phyloP scores from a whole-genome alignment of 2,329 filamentous ascomycete species.

The Alternaria brassicae region DNA sequence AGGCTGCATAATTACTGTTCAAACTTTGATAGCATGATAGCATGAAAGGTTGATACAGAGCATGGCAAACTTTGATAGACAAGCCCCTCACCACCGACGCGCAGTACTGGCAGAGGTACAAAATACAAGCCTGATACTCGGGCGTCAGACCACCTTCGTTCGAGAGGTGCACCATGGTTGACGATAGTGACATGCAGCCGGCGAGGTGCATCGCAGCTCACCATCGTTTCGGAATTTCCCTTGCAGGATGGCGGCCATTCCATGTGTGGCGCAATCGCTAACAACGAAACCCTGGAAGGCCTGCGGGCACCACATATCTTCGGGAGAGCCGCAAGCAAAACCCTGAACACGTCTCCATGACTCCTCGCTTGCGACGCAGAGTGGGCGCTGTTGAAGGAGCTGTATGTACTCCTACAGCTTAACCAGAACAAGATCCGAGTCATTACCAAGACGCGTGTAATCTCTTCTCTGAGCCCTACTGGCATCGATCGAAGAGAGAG shows the following conservation, averaged over 20 bases:
- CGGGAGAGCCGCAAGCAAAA: conserved; percentile 13
- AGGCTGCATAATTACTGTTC: neutral
- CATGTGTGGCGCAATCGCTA: conserved; percentile 16
- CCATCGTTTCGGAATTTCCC: conserved; percentile 12
- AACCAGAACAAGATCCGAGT: too few species aligned
- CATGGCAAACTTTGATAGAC: neutral
- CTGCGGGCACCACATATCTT: neutral
- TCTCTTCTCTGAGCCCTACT: neutral
- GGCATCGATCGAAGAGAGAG: conserved; percentile 2
- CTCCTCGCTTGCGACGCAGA: neutral
- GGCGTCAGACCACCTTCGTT: conserved; percentile 2
- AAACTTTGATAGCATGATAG: neutral
- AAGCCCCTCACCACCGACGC: neutral
- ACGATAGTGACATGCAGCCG: conserved; percentile 1
- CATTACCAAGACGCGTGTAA: neutral
- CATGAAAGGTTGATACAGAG: too few species aligned
- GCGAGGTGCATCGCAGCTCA: conserved; percentile 19
- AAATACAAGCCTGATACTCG: neutral
- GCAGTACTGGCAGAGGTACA: neutral
- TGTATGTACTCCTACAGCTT: too few species aligned
- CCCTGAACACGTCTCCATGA: neutral
- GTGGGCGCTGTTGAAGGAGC: neutral
- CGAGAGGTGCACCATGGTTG: neutral
- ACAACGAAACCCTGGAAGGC: neutral
- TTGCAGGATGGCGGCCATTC: conserved; percentile 12